These are phyloP conservation scores for Tetrahymena malaccensis DNA, from an alignment of 73 alveolate species.

Conservation along the genomic window DNA sequence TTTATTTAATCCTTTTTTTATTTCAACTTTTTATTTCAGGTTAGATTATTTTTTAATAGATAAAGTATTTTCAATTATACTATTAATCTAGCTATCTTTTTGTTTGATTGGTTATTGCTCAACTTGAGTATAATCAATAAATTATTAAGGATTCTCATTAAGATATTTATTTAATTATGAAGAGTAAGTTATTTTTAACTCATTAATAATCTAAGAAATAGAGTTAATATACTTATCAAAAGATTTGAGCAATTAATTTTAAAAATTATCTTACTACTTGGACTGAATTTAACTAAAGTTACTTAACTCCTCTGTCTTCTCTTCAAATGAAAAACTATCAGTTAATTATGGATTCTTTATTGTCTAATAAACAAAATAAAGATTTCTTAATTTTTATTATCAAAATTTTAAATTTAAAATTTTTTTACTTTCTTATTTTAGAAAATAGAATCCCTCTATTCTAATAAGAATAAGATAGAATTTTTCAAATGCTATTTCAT, in stretches of 20 bases:
- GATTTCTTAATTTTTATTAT: too few species aligned
- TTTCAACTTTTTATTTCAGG: too few species aligned
- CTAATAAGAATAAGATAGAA: background rate
- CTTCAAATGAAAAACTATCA: background rate
- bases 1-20: too few species aligned
- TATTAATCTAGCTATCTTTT: background rate
- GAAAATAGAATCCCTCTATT: background rate
- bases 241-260: background rate
- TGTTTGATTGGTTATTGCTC: background rate
- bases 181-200: background rate
- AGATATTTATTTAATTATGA: background rate
- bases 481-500: background rate
- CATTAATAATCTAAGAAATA: background rate
- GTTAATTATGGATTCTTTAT: background rate
- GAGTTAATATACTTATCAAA: background rate
- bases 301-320: background rate
- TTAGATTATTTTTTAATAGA: background rate
- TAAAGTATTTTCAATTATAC: background rate
- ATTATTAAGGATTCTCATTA: background rate
- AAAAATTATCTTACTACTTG: background rate
- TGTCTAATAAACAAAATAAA: background rate
- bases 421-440: background rate
- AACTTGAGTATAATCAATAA: background rate
- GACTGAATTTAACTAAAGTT: background rate
- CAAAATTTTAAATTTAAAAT: too few species aligned